These are phyloP conservation scores for Xanthoconium purpureum DNA, from an alignment of 768 basidiomycete species.

Conservation along the genomic window DNA sequence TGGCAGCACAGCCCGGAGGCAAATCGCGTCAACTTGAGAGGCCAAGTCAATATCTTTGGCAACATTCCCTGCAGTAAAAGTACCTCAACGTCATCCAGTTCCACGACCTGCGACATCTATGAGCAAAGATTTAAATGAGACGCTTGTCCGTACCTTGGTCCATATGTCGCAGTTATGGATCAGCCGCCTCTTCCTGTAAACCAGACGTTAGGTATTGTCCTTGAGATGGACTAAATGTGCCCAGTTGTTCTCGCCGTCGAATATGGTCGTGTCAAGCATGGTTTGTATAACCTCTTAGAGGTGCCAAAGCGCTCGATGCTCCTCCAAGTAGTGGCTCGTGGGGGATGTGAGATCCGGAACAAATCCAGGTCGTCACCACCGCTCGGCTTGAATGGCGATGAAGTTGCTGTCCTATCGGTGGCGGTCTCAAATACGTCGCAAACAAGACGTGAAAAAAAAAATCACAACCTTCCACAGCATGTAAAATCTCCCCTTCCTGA, in stretches of 20 bases:
- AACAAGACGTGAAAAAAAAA: not conserved
- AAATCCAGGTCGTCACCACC: slow-evolving; percentile 22
- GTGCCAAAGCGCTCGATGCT: slow-evolving; percentile 21
- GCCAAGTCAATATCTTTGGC: not conserved
- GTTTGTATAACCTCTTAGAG: slow-evolving; percentile 32
- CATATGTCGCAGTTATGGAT: slow-evolving; percentile 26
- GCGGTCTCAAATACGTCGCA: slow-evolving; percentile 3
- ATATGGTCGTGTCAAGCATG: slow-evolving; percentile 31
- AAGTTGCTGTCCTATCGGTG: slow-evolving; percentile 25
- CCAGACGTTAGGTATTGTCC: slow-evolving; percentile 23
- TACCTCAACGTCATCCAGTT: slow-evolving; percentile 32
- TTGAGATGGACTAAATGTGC: slow-evolving; percentile 33
- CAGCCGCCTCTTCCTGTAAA: slow-evolving; percentile 24
- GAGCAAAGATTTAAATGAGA: not conserved
- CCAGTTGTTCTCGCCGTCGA: slow-evolving; percentile 34
- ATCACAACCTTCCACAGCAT: slow-evolving; percentile 26
- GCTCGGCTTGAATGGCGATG: slow-evolving; percentile 31
- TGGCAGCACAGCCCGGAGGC: slow-evolving; percentile 15
- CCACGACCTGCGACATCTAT: slow-evolving; percentile 26
- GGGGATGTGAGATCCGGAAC: not conserved
- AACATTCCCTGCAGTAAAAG: not conserved
- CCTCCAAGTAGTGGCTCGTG: slow-evolving; percentile 6
- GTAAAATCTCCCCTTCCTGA: slow-evolving; percentile 20
- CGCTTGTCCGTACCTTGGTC: slow-evolving; percentile 23
- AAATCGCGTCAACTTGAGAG: slow-evolving; percentile 27